A percentile compares a stretch with the other conserved stretches of the same genome.
Evolutionary conservation across 768 basidiomycete genomes (phyloP).

Genomic region (Lepiota venenata): DNA sequence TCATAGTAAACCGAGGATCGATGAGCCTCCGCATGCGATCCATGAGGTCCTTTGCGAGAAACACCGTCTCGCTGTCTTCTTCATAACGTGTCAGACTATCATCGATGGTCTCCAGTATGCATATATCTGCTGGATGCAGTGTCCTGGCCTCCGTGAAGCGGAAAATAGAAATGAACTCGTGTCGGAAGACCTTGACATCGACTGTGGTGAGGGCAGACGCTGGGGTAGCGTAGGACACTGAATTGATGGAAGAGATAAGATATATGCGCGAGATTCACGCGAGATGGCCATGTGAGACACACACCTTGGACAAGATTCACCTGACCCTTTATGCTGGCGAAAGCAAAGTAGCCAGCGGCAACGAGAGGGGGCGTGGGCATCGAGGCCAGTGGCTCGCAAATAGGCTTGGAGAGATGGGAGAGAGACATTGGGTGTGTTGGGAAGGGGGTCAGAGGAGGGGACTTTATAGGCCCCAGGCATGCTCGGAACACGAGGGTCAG

Average conservation of each 20-base stretch:
- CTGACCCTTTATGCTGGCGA: conserved; percentile 54
- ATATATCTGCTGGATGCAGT: conserved; percentile 47
- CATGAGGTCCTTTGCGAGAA: conserved; percentile 51
- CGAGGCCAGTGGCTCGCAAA: background rate
- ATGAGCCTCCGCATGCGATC: conserved; percentile 39
- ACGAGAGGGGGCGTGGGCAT: conserved; percentile 27
- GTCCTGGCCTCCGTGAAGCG: conserved; percentile 44
- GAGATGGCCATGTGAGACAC: conserved; percentile 29
- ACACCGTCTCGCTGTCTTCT: conserved; percentile 56
- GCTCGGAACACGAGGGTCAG: conserved; percentile 36
- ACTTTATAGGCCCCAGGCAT: conserved; percentile 35
- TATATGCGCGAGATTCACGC: conserved; percentile 3
- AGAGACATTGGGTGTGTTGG: conserved; percentile 7
- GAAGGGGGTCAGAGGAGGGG: conserved; percentile 36
- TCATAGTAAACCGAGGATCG: conserved; percentile 21
- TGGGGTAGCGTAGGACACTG: conserved; percentile 38
- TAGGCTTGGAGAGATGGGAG: conserved; percentile 3
- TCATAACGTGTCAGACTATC: conserved; percentile 49
- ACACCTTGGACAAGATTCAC: conserved; percentile 63
- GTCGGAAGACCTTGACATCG: conserved; percentile 52
- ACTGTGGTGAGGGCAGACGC: conserved; percentile 41
- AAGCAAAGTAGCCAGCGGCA: conserved; percentile 46
- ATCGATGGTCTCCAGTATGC: conserved; percentile 49
- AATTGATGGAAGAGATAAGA: background rate
- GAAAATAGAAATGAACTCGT: conserved; percentile 66